These are phyloP conservation scores for Platanus orientalis DNA, from an alignment of 164 flowering plant species.

Conservation along the genomic window DNA sequence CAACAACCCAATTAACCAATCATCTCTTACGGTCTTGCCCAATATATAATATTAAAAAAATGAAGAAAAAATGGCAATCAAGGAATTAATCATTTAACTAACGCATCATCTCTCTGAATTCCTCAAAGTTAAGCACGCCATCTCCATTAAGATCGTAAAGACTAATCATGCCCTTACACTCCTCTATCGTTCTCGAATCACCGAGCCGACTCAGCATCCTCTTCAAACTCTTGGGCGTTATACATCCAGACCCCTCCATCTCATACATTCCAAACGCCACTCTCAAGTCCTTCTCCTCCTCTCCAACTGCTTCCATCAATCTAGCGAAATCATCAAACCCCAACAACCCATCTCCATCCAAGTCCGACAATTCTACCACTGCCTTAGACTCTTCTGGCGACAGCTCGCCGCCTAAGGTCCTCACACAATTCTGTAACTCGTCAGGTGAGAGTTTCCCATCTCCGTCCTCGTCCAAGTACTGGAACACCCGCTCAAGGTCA, in stretches of 20 bases:
- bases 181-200: constrained; percentile 17
- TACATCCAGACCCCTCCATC: constrained; percentile 29
- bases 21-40: too few relatives aligned
- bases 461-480: constrained; percentile 29
- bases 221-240: constrained; percentile 40
- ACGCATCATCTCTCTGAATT: constrained; percentile 49
- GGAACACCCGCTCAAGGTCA: constrained; percentile 30
- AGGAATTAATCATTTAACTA: too few relatives aligned
- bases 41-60: too few relatives aligned
- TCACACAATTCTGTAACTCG: constrained; percentile 30
- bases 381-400: constrained; percentile 26
- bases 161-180: constrained; percentile 40
- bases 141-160: constrained; percentile 50
- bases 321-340: constrained; percentile 33
- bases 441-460: constrained; percentile 34
- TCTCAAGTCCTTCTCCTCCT: constrained; percentile 35
- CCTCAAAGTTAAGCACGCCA: constrained; percentile 53
- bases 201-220: constrained; percentile 38
- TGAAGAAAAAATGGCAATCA: too few relatives aligned
- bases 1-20: too few relatives aligned
- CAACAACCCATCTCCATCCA: constrained; percentile 37
- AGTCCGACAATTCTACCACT: constrained; percentile 24
- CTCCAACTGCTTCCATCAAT: constrained; percentile 28
- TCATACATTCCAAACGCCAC: constrained; percentile 48
- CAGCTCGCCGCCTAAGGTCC: constrained; percentile 22